phyloP scores from a whole-genome alignment of 768 basidiomycete species.

The Leccinum variicolor region DNA sequence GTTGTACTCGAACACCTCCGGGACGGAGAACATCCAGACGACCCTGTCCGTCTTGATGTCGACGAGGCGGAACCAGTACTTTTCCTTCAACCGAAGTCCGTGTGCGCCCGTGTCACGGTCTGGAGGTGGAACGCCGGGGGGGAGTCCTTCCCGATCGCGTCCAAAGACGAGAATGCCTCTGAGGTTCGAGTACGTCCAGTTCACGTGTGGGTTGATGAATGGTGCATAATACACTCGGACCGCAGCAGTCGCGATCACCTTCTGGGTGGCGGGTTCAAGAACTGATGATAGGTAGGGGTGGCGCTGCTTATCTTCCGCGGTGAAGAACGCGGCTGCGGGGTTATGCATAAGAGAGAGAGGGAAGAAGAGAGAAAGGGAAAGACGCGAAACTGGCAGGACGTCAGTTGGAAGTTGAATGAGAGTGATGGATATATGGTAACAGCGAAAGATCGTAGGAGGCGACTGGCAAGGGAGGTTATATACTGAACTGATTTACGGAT shows the following conservation, averaged over 20 bases:
- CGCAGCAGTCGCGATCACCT: conserved; percentile 49
- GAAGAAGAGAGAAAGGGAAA: not conserved
- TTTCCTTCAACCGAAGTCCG: conserved; percentile 31
- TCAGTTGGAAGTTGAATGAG: conserved; percentile 14
- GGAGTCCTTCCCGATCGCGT: conserved; percentile 28
- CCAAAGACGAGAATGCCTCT: conserved; percentile 59
- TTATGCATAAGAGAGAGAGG: conserved; percentile 28
- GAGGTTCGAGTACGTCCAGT: conserved; percentile 61
- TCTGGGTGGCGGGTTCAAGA: conserved; percentile 39
- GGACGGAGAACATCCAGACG: conserved; percentile 67
- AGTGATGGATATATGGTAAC: conserved; percentile 10
- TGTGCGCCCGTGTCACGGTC: conserved; percentile 16
- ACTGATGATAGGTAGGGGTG: conserved; percentile 38
- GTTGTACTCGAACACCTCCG: conserved; percentile 62
- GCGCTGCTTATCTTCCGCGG: conserved; percentile 36
- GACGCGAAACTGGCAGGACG: conserved; percentile 4
- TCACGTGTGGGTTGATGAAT: conserved; percentile 41
- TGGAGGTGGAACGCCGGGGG: conserved; percentile 21
- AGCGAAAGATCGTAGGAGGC: conserved; percentile 15
- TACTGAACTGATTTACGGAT: conserved; percentile 28
- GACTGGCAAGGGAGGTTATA: conserved; percentile 26
- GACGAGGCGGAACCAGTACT: conserved; percentile 63
- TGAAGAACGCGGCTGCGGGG: conserved; percentile 32
- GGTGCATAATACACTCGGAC: conserved; percentile 64
- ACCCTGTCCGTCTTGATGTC: conserved; percentile 55